phyloP scores from a whole-genome alignment of 2,329 filamentous ascomycete species.

The Colletotrichum ledebouriae region DNA sequence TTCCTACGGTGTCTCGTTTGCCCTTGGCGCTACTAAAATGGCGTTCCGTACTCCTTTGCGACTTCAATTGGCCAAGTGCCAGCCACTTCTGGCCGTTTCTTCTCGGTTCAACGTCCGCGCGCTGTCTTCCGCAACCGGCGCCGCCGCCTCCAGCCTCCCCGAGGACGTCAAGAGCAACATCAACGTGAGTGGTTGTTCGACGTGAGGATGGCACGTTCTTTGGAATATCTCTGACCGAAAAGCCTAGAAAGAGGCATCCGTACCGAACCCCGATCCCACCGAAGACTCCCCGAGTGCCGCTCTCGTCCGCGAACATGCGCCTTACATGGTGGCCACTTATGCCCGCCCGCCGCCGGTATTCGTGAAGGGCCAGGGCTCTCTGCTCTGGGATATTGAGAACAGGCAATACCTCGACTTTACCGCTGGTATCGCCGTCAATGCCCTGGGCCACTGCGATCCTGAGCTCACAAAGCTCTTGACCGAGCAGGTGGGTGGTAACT shows the following conservation, averaged over 20 bases:
- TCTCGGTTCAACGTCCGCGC: constrained; percentile 49
- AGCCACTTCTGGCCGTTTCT: constrained; percentile 44
- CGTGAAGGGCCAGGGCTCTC: constrained; percentile 86
- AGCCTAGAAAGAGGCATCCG: constrained; percentile 49
- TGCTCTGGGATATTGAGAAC: constrained; percentile 91
- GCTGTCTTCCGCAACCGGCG: constrained; percentile 53
- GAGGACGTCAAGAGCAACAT: constrained; percentile 52
- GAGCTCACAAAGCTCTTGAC: constrained; percentile 81
- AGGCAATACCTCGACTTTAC: constrained; percentile 94
- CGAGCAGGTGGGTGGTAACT: constrained; percentile 72
- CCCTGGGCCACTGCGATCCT: constrained; percentile 89
- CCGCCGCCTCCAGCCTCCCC: constrained; percentile 53
- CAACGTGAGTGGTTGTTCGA: constrained; percentile 47
- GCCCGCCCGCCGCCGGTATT: constrained; percentile 91
- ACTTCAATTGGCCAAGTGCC: constrained; percentile 52
- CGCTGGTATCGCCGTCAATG: constrained; percentile 94
- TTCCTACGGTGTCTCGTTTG: constrained; percentile 6
- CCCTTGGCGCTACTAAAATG: constrained; percentile 49
- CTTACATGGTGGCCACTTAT: constrained; percentile 97
- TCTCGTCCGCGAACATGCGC: constrained; percentile 80
- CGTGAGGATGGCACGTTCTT: background rate
- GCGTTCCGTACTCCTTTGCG: constrained; percentile 56
- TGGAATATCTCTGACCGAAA: background rate
- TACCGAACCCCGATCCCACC: constrained; percentile 79
- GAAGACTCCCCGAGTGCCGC: constrained; percentile 80